A percentile compares a stretch with the other conserved stretches of the same genome.
Evolutionary conservation across 768 basidiomycete species (phyloP).

Genomic region (Rhizopogon vulgaris): DNA sequence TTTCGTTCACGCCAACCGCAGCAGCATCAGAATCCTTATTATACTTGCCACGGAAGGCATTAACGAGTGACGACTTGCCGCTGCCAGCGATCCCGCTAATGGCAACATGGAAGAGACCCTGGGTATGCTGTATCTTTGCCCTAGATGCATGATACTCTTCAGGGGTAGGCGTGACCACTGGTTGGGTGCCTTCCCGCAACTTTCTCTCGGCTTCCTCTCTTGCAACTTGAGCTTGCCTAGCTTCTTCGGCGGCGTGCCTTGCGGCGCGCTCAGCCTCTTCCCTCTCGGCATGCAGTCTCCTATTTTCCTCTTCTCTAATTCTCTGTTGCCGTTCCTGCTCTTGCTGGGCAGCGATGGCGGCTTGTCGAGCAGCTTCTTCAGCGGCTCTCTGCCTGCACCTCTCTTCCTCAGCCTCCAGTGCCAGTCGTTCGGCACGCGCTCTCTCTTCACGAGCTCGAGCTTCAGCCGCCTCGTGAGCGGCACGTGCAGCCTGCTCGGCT

Average conservation of each 20-base stretch:
- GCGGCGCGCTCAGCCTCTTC: constrained; percentile 21
- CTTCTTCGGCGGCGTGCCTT: constrained; percentile 15
- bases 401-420: constrained; percentile 17
- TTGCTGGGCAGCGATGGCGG: constrained; percentile 18
- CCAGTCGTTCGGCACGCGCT: constrained; percentile 12
- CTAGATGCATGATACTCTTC: constrained; percentile 7
- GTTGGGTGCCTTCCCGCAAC: constrained; percentile 8
- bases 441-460: constrained; percentile 19
- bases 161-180: constrained; percentile 9
- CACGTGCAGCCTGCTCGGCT: constrained; percentile 16
- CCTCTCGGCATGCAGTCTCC: constrained; percentile 5
- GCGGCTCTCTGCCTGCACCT: constrained; percentile 10
- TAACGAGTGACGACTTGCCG: constrained; percentile 14
- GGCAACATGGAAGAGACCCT: constrained; percentile 11
- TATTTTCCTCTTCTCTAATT: constrained; percentile 9
- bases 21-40: constrained; percentile 16
- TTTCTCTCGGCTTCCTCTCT: constrained; percentile 11
- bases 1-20: constrained; percentile 18
- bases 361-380: constrained; percentile 18
- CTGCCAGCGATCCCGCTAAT: constrained; percentile 7
- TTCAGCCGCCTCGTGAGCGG: constrained; percentile 18
- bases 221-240: constrained; percentile 15
- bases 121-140: constrained; percentile 1
- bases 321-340: constrained; percentile 18
- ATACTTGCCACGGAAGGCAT: constrained; percentile 19